Percentiles rank a stretch among this genome's conserved stretches.
Conservation (phyloP, 768 basidiomycete species). For the Boletus eberwhitei region DNA sequence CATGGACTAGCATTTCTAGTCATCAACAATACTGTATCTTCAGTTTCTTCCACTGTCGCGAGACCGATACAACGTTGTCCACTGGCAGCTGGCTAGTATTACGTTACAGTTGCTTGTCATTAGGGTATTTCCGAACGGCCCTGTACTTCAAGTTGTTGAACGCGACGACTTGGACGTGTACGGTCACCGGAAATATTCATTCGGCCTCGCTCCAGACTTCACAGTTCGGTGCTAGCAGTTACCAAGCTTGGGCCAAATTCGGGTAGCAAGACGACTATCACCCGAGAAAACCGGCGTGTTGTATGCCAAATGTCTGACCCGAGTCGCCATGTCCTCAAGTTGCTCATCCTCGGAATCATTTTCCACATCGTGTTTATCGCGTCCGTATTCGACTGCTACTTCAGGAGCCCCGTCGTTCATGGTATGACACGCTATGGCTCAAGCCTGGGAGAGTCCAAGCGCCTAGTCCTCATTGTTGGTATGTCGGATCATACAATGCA, state of each 20-base stretch:
- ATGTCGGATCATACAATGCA: slow-evolving; percentile 16
- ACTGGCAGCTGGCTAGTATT: too few species aligned
- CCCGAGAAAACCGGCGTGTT: not conserved
- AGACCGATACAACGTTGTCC: too few species aligned
- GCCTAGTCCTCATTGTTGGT: slow-evolving; percentile 82
- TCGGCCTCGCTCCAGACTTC: not conserved
- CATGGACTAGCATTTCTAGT: too few species aligned
- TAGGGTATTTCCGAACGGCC: too few species aligned
- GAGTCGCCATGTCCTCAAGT: slow-evolving; percentile 26
- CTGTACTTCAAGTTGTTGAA: too few species aligned
- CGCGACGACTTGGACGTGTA: not conserved
- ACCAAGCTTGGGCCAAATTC: too few species aligned
- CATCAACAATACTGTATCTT: too few species aligned
- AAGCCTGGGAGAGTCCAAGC: slow-evolving; percentile 52
- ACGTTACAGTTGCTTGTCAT: too few species aligned
- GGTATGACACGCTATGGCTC: slow-evolving; percentile 63
- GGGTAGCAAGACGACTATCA: not conserved
- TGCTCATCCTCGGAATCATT: slow-evolving; percentile 64
- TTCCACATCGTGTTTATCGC: slow-evolving; percentile 74
- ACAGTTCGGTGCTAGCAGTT: not conserved
- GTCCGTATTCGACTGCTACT: slow-evolving; percentile 84
- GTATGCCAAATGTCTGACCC: slow-evolving; percentile 16
- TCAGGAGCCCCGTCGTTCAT: slow-evolving; percentile 77
- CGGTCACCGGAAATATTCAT: not conserved
- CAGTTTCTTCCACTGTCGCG: too few species aligned